Percentiles rank a stretch among this genome's conserved stretches.
phyloP scores from a whole-genome alignment of 2,329 filamentous ascomycete species.

The Graphium sp. region DNA sequence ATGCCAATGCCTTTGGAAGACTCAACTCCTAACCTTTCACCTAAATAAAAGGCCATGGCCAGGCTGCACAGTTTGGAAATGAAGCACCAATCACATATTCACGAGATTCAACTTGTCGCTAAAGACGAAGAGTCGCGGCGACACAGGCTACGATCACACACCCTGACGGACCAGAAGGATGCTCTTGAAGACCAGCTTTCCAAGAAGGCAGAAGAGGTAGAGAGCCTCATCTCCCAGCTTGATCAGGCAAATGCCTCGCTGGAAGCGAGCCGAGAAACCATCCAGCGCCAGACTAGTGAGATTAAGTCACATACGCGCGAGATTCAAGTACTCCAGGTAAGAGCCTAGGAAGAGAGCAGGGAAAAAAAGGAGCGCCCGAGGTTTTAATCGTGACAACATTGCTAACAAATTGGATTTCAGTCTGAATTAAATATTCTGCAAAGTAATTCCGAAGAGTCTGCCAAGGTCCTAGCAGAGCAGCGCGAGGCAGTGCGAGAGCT shows the following conservation, averaged over 20 bases:
- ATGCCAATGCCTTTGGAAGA: no score
- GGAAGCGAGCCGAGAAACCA: conserved; percentile 21
- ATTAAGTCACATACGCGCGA: conserved; percentile 30
- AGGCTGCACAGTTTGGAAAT: conserved; percentile 45
- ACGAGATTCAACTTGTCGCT: conserved; percentile 48
- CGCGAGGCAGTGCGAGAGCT: conserved; percentile 33
- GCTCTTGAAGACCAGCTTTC: conserved; percentile 46
- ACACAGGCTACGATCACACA: conserved; percentile 48
- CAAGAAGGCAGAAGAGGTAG: conserved; percentile 41
- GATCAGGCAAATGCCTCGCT: conserved; percentile 23
- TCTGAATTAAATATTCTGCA: conserved; percentile 56
- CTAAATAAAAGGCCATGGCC: conserved; percentile 7
- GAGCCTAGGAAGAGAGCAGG: no score
- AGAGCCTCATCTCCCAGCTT: conserved; percentile 21
- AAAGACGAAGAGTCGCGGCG: conserved; percentile 62
- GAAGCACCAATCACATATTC: conserved; percentile 47
- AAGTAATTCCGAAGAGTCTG: conserved; percentile 49
- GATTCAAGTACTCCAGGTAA: conserved; percentile 29
- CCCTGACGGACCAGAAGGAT: conserved; percentile 62
- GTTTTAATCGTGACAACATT: neutral
- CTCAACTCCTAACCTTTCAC: no score
- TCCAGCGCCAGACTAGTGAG: conserved; percentile 26
- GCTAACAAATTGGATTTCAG: conserved; percentile 21
- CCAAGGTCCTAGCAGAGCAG: conserved; percentile 48
- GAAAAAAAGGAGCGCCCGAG: no score